These are phyloP conservation scores for Nannizzia gypsea DNA, from an alignment of 2,329 filamentous ascomycete species.

Conservation along the genomic window DNA sequence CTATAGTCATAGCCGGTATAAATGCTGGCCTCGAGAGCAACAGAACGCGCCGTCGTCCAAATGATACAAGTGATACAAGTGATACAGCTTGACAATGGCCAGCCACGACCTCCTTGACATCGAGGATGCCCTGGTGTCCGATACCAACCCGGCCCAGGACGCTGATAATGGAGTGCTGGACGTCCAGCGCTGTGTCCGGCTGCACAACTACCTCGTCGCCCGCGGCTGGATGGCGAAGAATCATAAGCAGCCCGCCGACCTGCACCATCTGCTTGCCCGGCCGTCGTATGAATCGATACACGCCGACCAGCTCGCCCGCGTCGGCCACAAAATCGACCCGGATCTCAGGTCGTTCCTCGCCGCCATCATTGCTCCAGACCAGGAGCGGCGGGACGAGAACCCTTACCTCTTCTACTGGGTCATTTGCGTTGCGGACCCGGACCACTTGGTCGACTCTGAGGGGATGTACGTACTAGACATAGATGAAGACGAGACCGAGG, in stretches of 20 bases:
- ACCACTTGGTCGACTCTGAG: background rate
- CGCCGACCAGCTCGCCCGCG: background rate
- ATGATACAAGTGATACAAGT: no score
- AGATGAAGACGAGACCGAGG: background rate
- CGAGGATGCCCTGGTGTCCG: background rate
- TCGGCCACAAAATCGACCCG: background rate
- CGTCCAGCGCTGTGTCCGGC: background rate
- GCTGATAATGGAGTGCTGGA: background rate
- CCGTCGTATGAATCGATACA: background rate
- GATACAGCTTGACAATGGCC: no score
- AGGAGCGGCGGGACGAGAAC: background rate
- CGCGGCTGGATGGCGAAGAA: background rate
- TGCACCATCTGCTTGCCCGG: background rate
- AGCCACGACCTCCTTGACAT: background rate
- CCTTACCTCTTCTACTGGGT: background rate
- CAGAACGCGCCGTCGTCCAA: no score
- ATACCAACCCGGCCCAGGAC: background rate
- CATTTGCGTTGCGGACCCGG: no score
- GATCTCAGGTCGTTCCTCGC: background rate
- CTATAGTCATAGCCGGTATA: no score
- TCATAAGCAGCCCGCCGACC: background rate
- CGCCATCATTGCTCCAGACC: background rate
- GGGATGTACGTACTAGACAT: background rate
- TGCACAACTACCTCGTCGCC: background rate
- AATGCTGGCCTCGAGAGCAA: no score